Conservation (phyloP, 164 flowering plant species). For the Dillenia suffruticosa region DNA sequence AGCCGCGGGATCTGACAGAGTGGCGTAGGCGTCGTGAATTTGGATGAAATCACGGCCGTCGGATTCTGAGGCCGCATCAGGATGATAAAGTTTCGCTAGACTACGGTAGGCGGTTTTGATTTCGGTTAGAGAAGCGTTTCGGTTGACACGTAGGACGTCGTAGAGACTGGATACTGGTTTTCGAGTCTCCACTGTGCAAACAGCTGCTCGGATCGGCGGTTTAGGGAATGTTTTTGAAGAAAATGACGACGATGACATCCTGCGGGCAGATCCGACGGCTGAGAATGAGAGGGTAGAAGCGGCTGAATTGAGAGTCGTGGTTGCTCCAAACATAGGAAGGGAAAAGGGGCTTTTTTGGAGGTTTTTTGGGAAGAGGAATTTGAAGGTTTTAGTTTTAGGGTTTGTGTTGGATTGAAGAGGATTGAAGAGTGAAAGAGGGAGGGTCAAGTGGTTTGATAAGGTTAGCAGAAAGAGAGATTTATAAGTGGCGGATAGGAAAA, state of each 20-base stretch:
- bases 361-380: no score
- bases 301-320: no score
- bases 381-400: no score
- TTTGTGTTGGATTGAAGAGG: no score
- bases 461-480: no score
- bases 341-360: no score
- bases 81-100: conserved; percentile 64
- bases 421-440: no score
- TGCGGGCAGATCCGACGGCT: neutral
- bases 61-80: conserved; percentile 37
- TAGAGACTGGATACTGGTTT: conserved; percentile 29
- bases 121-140: conserved; percentile 44
- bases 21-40: conserved; percentile 68
- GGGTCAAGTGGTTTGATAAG: no score
- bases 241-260: neutral
- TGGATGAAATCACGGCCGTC: conserved; percentile 60
- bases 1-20: conserved; percentile 72
- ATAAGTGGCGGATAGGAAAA: no score
- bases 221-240: neutral
- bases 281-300: neutral
- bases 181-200: neutral
- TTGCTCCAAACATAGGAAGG: no score
- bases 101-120: conserved; percentile 70
- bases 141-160: conserved; percentile 46
- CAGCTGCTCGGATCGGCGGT: conserved; percentile 7